A percentile compares a stretch with the other conserved stretches of the same genome.
Conservation (phyloP, 176 grass and related monocot genomes). For the Zoysia japonica region DNA sequence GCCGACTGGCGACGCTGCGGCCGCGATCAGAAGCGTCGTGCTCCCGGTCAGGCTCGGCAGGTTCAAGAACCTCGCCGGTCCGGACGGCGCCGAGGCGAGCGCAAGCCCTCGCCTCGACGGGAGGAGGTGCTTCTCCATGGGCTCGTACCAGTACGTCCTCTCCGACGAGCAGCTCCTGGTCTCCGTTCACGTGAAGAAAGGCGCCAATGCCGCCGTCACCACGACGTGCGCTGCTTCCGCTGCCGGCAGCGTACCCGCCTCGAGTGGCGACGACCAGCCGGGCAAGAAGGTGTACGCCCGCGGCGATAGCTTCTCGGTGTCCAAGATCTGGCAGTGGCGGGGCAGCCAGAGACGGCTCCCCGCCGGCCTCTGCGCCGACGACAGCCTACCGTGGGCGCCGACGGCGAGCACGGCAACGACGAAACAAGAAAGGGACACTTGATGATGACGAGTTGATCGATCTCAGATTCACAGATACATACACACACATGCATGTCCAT, state of each 20-base stretch:
- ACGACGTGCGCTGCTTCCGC: background rate
- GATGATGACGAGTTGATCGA: background rate
- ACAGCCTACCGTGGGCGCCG: conserved; percentile 54
- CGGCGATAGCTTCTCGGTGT: conserved; percentile 94
- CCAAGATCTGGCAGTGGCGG: conserved; percentile 97
- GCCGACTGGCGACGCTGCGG: background rate
- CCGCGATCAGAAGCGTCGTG: conserved; percentile 32
- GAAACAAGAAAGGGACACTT: conserved; percentile 33
- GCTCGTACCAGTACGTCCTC: conserved; percentile 79
- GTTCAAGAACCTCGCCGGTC: conserved; percentile 57
- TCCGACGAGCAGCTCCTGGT: conserved; percentile 56
- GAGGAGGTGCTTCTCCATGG: conserved; percentile 88
- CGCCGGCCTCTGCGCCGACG: conserved; percentile 36
- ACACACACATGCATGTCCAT: background rate
- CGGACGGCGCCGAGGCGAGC: conserved; percentile 37
- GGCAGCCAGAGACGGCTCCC: conserved; percentile 61
- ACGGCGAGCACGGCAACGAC: background rate
- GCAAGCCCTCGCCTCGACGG: conserved; percentile 59
- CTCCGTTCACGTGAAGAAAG: conserved; percentile 45
- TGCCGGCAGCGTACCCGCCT: conserved; percentile 5
- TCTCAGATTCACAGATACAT: background rate
- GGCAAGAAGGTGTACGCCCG: conserved; percentile 65
- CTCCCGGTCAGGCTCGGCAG: conserved; percentile 81
- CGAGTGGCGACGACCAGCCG: conserved; percentile 3
- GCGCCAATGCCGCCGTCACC: conserved; percentile 6